Percentiles rank a stretch among this genome's conserved stretches.
Conservation (phyloP, 768 basidiomycete species). For the Pilatotrama ljubarskyi region DNA sequence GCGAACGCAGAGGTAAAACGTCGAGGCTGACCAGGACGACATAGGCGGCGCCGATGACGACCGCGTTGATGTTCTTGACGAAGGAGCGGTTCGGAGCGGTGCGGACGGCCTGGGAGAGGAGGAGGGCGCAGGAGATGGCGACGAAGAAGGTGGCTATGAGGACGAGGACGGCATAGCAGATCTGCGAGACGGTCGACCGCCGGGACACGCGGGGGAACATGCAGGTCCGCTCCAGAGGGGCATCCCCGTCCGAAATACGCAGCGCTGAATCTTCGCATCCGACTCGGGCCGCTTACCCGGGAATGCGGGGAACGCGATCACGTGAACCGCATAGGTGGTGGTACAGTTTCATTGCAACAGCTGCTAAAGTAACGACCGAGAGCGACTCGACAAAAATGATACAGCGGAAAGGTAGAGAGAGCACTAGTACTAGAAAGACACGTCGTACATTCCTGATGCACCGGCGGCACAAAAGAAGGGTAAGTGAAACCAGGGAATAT, state of each 20-base stretch:
- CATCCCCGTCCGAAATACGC: background rate
- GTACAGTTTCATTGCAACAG: slow-evolving; percentile 11
- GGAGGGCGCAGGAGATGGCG: slow-evolving; percentile 61
- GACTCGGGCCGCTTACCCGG: background rate
- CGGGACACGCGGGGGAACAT: slow-evolving; percentile 36
- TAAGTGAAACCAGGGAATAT: slow-evolving; percentile 4
- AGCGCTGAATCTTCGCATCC: background rate
- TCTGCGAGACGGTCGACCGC: slow-evolving; percentile 51
- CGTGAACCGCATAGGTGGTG: background rate
- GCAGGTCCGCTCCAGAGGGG: slow-evolving; percentile 13
- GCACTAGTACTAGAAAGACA: slow-evolving; percentile 2
- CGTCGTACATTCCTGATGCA: slow-evolving; percentile 25
- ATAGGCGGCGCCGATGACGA: slow-evolving; percentile 72
- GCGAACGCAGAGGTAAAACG: background rate
- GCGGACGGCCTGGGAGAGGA: slow-evolving; percentile 73
- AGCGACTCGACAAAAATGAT: slow-evolving; percentile 13
- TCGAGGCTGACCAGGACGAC: slow-evolving; percentile 55
- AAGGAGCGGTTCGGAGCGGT: slow-evolving; percentile 56
- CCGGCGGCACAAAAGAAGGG: slow-evolving; percentile 16
- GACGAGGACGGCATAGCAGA: slow-evolving; percentile 46
- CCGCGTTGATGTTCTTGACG: slow-evolving; percentile 63
- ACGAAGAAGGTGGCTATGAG: slow-evolving; percentile 40
- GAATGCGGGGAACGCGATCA: background rate
- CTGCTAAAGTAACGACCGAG: background rate
- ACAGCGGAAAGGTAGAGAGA: slow-evolving; percentile 11